These are phyloP conservation scores for Furcasterigmium furcatum DNA, from an alignment of 2,329 filamentous ascomycete species.

Conservation along the genomic window DNA sequence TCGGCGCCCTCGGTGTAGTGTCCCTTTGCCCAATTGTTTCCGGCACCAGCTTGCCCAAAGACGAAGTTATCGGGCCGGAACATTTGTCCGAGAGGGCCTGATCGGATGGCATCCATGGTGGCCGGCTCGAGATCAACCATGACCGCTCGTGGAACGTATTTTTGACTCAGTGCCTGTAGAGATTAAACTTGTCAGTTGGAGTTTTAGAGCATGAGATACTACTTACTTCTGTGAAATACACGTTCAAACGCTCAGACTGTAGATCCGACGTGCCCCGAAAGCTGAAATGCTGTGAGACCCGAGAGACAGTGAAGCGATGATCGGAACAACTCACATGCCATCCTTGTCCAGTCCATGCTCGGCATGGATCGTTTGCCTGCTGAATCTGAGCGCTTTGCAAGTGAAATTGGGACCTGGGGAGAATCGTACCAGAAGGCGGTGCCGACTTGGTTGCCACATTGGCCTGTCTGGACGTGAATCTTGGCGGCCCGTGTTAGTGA, in stretches of 20 bases:
- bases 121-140: conserved; percentile 99
- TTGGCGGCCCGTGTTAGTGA: no score
- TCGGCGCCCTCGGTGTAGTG: conserved; percentile 99
- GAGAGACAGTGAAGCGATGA: neutral
- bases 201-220: neutral
- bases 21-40: conserved; percentile 99
- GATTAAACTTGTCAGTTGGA: neutral
- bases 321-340: conserved; percentile 69
- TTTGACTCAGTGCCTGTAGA: conserved; percentile 85
- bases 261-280: conserved; percentile 98
- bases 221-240: conserved; percentile 84
- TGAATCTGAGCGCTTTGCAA: conserved; percentile 24
- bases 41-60: conserved; percentile 97
- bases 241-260: conserved; percentile 99
- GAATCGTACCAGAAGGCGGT: conserved; percentile 89
- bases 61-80: conserved; percentile 99
- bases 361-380: conserved; percentile 75
- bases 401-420: neutral
- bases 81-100: conserved; percentile 95
- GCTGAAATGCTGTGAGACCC: conserved; percentile 48
- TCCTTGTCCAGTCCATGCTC: conserved; percentile 96
- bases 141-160: conserved; percentile 98
- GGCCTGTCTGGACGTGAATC: conserved; percentile 99
- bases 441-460: conserved; percentile 99
- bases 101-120: conserved; percentile 98